Base-by-base conservation (phyloP, 1,284 basidiomycete genomes). In the Rhodotorula sp. region DNA sequence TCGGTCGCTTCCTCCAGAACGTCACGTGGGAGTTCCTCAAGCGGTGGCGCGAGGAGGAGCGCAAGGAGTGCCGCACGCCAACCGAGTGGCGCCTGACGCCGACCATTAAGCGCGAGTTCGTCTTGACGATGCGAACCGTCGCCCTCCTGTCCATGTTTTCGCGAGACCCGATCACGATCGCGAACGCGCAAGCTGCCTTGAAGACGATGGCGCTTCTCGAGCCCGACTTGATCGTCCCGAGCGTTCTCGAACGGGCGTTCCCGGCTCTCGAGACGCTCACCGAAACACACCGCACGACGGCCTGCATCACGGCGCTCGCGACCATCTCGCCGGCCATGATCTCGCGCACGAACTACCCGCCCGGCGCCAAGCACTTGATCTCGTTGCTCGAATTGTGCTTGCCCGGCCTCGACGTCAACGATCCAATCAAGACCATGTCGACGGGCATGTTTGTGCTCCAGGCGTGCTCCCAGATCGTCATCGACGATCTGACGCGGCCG, bases 71-170 rank as follows among this genome's bases (percentile, higher is more conserved):
- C 84, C 89, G 88, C 80, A 97, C 90, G 0, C 95, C 95, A 0
- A 80, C 84, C 85, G 80, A 81, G 31, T 84, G 88, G 78, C 87
- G 94, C 16, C 83, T 99, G 58, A 98, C 95, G 0, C 86, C 87
- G 8, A 83, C 84, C 31, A 95, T 99, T 78, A 89, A 91, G 69
- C 87, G 87, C 65, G 87, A 89, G 38, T 94, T 99, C 78, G 92
- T 97, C 31, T 84, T 84, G 34, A 89, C 87, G 56, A 85, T 98
- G 56, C 87, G 92, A 55, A 95, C 93, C 1, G 92, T 95, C 15
- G 91, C 92, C 1, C 84, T 99, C 49, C 86, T 98, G 19, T 88
- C 92, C 31, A 97, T 99, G 90, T 99, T 99, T 82, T 89, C 93
- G 63, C 97, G 98, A 75, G 84, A 85, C 64, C 80, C 83, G 62